These are phyloP conservation scores for Cladophialophora carrionii DNA, from an alignment of 2,329 filamentous ascomycete genomes.

Conservation along the genomic window DNA sequence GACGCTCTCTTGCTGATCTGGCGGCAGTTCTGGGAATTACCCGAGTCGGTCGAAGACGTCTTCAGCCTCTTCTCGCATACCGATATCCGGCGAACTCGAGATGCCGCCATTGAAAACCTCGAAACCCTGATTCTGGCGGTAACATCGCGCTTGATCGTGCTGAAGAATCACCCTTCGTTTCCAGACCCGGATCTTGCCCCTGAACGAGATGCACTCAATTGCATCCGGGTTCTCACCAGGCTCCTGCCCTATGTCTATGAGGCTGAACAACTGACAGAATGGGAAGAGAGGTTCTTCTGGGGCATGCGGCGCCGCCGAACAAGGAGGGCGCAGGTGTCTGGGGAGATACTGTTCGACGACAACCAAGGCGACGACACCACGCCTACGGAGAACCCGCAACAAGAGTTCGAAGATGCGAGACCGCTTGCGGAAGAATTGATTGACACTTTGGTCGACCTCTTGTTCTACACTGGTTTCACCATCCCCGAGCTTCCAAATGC, in stretches of 20 bases:
- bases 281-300: constrained; percentile 97
- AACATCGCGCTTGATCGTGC: constrained; percentile 76
- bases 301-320: constrained; percentile 71
- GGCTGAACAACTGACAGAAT: constrained; percentile 75
- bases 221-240: constrained; percentile 85
- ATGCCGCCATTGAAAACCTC: constrained; percentile 81
- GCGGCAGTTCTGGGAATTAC: constrained; percentile 89
- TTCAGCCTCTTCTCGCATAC: constrained; percentile 92
- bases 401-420: constrained; percentile 78
- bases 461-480: constrained; percentile 91
- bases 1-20: constrained; percentile 36
- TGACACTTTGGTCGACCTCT: constrained; percentile 81
- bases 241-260: constrained; percentile 92
- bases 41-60: constrained; percentile 92
- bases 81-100: constrained; percentile 85
- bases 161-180: constrained; percentile 88
- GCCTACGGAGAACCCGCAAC: constrained; percentile 49
- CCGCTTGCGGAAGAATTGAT: constrained; percentile 91
- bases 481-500: constrained; percentile 71
- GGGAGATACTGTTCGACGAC: constrained; percentile 84
- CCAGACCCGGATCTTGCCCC: constrained; percentile 81
- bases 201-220: constrained; percentile 90
- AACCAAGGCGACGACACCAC: constrained; percentile 58
- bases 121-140: constrained; percentile 85
- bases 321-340: constrained; percentile 65